Base-by-base conservation (phyloP, 441 rosid species). In the Mallotus repandus region DNA sequence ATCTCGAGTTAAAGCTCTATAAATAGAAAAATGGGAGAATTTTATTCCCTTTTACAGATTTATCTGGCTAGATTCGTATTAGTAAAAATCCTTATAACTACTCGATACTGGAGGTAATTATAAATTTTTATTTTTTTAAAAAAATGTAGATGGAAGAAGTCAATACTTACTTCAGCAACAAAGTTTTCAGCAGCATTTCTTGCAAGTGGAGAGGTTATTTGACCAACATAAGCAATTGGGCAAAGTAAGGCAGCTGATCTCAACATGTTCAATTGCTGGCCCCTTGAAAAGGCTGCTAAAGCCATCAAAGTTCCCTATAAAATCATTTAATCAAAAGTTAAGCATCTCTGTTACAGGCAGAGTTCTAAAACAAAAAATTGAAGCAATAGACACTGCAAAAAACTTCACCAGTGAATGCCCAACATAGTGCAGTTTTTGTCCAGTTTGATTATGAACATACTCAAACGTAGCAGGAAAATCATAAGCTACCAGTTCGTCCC, bases 181-280 rank as follows among this genome's bases (percentile, higher is more conserved):
- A 91, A 87, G 58, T 80, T n/a, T 74, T 60, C 76, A 56, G 93
- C 93, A 41, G 94, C 94, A 61, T 75, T 38, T 70, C 74, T 78
- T 2, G 85, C 91, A 16, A 91, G 75, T n/a, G 83, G 78, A 5
- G 97, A 88, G 63, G 84, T 86, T 85, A 91, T 85, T 78, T 90
- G 85, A 82, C 87, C 87, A 77, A 91, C 82, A 78, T 89, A 88
- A 52, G 98, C 98, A 66, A 92, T 75, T 41, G 97, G 99, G 78
- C 97, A 85, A 38, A 92, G 80, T 69, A 94, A 78, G 2, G 88
- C 98, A 32, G 88, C 89, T 7, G 98, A 92, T 70, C 76, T 80
- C 67, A 92, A 63, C 83, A 70, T 80, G 76, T 87, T 90, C 69
- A 72, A 77, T 46, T 83, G 76, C 43, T 84, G 80, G 6, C 87